Conservation (phyloP, 1,139 yeast genomes). For the Williopsis jadinii region DNA sequence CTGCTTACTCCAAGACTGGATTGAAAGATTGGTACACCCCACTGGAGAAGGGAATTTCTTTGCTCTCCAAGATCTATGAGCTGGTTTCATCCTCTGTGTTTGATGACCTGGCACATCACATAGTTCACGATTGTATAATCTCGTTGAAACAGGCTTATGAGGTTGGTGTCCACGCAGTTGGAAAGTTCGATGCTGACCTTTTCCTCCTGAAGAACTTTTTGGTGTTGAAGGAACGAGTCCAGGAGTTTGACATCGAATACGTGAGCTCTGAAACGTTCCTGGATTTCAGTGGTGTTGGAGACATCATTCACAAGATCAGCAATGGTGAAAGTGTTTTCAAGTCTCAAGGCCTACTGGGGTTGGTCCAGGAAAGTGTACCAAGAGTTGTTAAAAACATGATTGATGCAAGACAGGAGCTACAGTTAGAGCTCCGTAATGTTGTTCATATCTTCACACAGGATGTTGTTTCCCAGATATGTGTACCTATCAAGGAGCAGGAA, state of each 20-base stretch:
- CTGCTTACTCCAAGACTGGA: slow-evolving; percentile 5
- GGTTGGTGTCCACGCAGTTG: slow-evolving; percentile 32
- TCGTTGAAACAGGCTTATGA: slow-evolving; percentile 50
- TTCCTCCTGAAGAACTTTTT: slow-evolving; percentile 69
- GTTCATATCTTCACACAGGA: slow-evolving; percentile 56
- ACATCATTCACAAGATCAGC: slow-evolving; percentile 43
- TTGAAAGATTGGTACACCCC: slow-evolving; percentile 60
- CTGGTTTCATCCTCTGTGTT: slow-evolving; percentile 69
- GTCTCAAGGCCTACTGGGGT: slow-evolving; percentile 39
- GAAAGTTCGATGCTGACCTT: slow-evolving; percentile 51
- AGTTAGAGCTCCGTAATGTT: slow-evolving; percentile 61
- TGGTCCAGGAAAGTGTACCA: slow-evolving; percentile 70
- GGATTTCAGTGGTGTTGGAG: slow-evolving; percentile 73
- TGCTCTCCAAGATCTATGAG: slow-evolving; percentile 75
- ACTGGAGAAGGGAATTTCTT: slow-evolving; percentile 58
- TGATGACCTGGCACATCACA: slow-evolving; percentile 84
- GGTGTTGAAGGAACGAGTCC: slow-evolving; percentile 62
- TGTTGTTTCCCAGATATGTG: slow-evolving; percentile 30
- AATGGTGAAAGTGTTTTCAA: slow-evolving; percentile 22
- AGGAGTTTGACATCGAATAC: slow-evolving; percentile 74
- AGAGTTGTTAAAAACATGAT: slow-evolving; percentile 78
- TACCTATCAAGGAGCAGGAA: slow-evolving; percentile 8
- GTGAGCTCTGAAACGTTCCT: slow-evolving; percentile 65
- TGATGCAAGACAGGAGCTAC: slow-evolving; percentile 77
- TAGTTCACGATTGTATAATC: slow-evolving; percentile 70